Evolutionary conservation across 768 basidiomycete species (phyloP), one percentile per base, ranked within the genome.

Genomic region (Kwoniella botswanensis): DNA sequence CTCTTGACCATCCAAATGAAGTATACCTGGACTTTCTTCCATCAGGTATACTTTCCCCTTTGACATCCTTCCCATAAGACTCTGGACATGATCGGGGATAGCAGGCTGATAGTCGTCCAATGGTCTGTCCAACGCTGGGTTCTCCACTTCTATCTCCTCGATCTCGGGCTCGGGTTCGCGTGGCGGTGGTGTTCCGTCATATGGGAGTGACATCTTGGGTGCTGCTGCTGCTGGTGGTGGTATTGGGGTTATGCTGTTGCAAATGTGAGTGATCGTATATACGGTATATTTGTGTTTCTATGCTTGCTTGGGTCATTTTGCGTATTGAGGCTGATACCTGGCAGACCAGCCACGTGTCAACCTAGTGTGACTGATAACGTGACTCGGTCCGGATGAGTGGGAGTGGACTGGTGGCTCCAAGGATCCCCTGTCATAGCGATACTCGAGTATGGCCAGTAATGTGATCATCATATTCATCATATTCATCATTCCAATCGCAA

Each of bases 11-110:
- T 74, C 73, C 13, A 69, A 24, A 70, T 80, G 77, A 10, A 80
- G 52, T 21, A 80, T 74, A 7, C 68, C 79, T 41, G 79, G 77
- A 54, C 58, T 76, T 53, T 81, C 78, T 24, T 81, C 79, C 58
- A 81, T 55, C 13, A 81, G 57, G 54, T 81, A 81, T 43, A 81
- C 73, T 52, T 81, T 81, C 5, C 79, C 79, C 58, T 68, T 59
- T 4, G 71, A 62, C 79, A 81, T 81, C n/a, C 79, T 43, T 12
- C 76, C 74, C 78, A 81, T 73, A 17, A 81, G 67, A 11, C 53
- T 53, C 56, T 71, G 62, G 11, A 79, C 79, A 65, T 79, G 76
- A 1, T 72, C 73, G 0, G 77, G 79, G 1, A 77, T 55, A 6
- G 64, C 65, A 21, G 54, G 56, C 18, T 56, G 44, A 41, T 69